These are phyloP conservation scores for Erodium maritimum DNA, from an alignment of 345 rosid genomes.

Conservation along the genomic window DNA sequence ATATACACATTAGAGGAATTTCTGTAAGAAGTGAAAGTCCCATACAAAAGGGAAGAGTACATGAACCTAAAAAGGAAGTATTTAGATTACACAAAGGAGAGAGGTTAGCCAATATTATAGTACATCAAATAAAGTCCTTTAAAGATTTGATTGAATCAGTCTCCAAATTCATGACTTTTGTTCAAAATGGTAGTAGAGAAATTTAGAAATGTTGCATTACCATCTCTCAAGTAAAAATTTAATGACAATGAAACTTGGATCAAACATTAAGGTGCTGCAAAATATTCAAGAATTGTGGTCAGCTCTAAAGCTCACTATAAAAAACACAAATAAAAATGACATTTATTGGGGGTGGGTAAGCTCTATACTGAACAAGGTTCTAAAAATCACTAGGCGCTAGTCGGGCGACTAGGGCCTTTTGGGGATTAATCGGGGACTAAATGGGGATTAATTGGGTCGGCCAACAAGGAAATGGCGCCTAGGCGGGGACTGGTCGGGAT, in stretches of 20 bases:
- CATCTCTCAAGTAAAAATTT: neutral
- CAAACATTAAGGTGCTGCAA: neutral
- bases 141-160: neutral
- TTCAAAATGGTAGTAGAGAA: neutral
- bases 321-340: too few species aligned
- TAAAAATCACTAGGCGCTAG: too few species aligned
- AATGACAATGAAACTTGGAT: neutral
- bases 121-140: neutral
- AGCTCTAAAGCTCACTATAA: too few species aligned
- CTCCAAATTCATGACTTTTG: neutral
- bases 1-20: conserved; percentile 2
- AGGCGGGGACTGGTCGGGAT: too few species aligned
- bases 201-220: neutral
- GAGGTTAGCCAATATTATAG: neutral
- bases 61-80: neutral
- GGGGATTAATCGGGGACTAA: too few species aligned
- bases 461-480: too few species aligned
- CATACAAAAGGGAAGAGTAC: neutral
- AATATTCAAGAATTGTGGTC: too few species aligned
- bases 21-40: neutral
- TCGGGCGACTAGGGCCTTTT: too few species aligned
- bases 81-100: too few species aligned
- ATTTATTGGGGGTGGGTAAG: too few species aligned
- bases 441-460: too few species aligned
- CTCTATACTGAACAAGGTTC: too few species aligned